Conservation (phyloP, 805 yeast genomes). For the Pichia manshurica region DNA sequence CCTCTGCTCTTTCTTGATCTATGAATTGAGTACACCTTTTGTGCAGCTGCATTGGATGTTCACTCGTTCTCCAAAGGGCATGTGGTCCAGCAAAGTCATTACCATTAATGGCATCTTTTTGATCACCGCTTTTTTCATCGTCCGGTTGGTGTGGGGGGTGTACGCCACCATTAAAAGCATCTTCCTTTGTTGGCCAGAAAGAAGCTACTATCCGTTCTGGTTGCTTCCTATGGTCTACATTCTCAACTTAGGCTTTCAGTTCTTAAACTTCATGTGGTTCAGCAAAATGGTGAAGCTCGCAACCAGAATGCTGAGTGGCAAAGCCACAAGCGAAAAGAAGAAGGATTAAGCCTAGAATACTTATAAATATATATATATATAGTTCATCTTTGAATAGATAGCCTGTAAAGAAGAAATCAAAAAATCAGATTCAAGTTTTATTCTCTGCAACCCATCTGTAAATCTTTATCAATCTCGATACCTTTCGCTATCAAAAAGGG, state of each 20-base stretch:
- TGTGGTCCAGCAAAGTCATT: conserved; percentile 49
- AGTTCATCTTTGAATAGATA: no score
- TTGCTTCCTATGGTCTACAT: conserved; percentile 46
- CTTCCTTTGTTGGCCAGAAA: conserved; percentile 36
- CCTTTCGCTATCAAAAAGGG: no score
- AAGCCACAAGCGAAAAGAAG: background rate
- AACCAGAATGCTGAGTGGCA: background rate
- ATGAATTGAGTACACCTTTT: conserved; percentile 90
- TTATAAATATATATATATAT: no score
- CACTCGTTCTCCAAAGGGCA: conserved; percentile 64
- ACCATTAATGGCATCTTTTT: conserved; percentile 67
- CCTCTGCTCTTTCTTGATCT: conserved; percentile 76
- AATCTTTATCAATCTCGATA: no score
- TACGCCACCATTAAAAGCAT: conserved; percentile 60
- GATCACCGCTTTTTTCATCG: conserved; percentile 64
- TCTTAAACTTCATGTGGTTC: conserved; percentile 82
- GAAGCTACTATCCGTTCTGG: conserved; percentile 38
- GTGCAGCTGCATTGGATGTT: conserved; percentile 93
- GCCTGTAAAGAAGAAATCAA: no score
- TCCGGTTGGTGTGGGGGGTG: conserved; percentile 84
- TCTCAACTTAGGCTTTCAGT: conserved; percentile 58
- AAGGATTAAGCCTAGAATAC: background rate
- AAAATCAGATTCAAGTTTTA: no score
- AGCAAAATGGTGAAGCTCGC: conserved; percentile 77
- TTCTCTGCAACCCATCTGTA: no score